Evolutionary conservation across 768 basidiomycete genomes (phyloP).

Genomic region (Lactifluus hygrophoroides): DNA sequence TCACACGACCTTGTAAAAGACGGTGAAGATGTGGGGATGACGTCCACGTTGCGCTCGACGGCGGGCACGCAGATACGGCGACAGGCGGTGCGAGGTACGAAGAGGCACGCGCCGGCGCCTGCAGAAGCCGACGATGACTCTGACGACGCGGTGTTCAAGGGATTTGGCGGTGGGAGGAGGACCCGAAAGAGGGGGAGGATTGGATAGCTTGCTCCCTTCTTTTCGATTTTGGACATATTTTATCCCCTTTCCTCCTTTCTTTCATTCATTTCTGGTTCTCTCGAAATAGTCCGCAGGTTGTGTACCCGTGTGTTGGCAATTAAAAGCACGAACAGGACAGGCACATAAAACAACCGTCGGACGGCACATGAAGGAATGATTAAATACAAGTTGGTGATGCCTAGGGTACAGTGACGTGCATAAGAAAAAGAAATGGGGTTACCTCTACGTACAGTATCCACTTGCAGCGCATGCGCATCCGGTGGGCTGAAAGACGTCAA

Average conservation of each 20-base stretch:
- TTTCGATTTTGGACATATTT: background rate
- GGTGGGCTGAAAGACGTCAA: background rate
- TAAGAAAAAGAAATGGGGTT: background rate
- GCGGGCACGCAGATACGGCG: constrained; percentile 22
- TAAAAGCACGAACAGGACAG: background rate
- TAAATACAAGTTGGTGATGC: constrained; percentile 2
- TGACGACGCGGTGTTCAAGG: constrained; percentile 58
- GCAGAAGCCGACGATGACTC: constrained; percentile 51
- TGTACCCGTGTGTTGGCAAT: too few species aligned
- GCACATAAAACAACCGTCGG: background rate
- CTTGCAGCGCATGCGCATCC: background rate
- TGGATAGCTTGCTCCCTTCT: background rate
- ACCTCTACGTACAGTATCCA: background rate
- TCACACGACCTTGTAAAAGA: background rate
- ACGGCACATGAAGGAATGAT: too few species aligned
- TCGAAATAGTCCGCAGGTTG: too few species aligned
- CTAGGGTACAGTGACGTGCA: constrained; percentile 14
- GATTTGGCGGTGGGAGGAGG: constrained; percentile 39
- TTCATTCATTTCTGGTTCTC: too few species aligned
- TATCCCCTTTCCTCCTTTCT: background rate
- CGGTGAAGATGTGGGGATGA: constrained; percentile 12
- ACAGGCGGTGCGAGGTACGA: constrained; percentile 11
- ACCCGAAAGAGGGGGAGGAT: constrained; percentile 10
- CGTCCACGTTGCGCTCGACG: constrained; percentile 23
- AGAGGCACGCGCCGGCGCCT: constrained; percentile 11